Conservation (phyloP, 108 stramenopile species). For the Cyclotella cryptica region DNA sequence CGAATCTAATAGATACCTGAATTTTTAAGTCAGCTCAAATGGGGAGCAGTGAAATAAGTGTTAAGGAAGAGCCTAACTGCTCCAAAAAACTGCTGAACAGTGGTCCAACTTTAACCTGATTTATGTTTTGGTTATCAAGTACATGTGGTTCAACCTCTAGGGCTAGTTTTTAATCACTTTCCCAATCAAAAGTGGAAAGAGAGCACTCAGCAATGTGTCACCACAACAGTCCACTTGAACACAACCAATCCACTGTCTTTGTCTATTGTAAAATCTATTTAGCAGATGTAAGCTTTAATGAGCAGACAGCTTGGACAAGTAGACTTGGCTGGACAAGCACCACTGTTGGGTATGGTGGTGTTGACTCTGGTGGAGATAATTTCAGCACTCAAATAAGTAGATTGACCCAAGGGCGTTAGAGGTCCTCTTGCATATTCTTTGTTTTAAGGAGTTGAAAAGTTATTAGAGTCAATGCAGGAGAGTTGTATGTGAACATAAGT, state of each 20-base stretch:
- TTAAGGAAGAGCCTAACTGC: neutral
- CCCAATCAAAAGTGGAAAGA: conserved; percentile 83
- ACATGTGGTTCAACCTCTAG: conserved; percentile 13
- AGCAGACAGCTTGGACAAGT: conserved; percentile 71
- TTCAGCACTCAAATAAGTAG: conserved; percentile 71
- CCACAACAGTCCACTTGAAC: conserved; percentile 84
- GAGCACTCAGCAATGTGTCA: conserved; percentile 61
- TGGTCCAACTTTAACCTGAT: neutral
- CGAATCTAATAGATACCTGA: neutral
- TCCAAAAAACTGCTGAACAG: neutral
- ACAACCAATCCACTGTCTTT: conserved; percentile 66
- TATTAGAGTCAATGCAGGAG: neutral
- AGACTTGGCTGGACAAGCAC: conserved; percentile 78
- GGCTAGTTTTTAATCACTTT: conserved; percentile 27
- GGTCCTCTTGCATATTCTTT: conserved; percentile 80
- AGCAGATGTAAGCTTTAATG: conserved; percentile 89
- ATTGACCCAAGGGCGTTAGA: conserved; percentile 70
- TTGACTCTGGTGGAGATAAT: conserved; percentile 73
- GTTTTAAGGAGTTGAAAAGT: neutral
- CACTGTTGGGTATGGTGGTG: conserved; percentile 62
- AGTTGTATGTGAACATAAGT: no score
- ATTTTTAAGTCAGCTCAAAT: neutral
- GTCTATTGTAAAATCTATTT: conserved; percentile 78
- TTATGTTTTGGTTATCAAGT: neutral
- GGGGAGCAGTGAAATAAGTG: no score